Percentiles rank a stretch among this genome's conserved stretches.
Evolutionary conservation across 345 rosid species (phyloP).

Genomic region (Moricandia moricandioides): DNA sequence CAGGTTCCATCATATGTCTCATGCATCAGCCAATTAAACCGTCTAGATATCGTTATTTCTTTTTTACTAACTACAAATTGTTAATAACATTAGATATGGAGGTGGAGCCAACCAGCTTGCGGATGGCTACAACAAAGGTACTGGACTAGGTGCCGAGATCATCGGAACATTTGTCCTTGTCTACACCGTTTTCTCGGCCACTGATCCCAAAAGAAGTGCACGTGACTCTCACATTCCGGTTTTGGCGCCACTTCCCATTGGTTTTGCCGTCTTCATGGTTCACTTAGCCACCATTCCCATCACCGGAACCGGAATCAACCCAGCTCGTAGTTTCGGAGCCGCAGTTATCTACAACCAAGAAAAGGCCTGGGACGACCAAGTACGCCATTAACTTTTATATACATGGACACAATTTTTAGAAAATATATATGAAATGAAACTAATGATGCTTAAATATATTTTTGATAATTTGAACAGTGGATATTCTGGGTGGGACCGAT

Average conservation of each 20-base stretch:
- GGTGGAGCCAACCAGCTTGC: conserved; percentile 53
- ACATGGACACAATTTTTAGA: not conserved
- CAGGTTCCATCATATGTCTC: conserved; percentile 15
- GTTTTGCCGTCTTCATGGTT: conserved; percentile 98
- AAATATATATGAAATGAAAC: not conserved
- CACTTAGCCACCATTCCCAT: conserved; percentile 89
- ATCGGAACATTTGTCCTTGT: conserved; percentile 55
- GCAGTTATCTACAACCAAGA: conserved; percentile 76
- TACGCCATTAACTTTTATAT: conserved; percentile 14
- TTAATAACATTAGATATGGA: conserved; percentile 32
- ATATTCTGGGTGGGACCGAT: conserved; percentile 97
- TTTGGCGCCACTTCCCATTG: conserved; percentile 94
- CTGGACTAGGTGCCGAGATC: conserved; percentile 57
- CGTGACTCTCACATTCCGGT: conserved; percentile 57
- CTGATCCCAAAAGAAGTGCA: conserved; percentile 59
- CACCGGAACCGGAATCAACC: conserved; percentile 95
- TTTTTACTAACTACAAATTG: not conserved
- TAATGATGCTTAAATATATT: not conserved
- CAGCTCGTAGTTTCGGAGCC: conserved; percentile 95
- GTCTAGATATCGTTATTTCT: not conserved
- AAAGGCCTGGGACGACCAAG: conserved; percentile 94
- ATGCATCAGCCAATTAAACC: not conserved
- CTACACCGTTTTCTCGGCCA: conserved; percentile 65
- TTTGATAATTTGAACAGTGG: conserved; percentile 51
- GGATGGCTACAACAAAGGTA: conserved; percentile 47